Conservation (phyloP, 1,284 basidiomycete species). For the Irpex lacteus region DNA sequence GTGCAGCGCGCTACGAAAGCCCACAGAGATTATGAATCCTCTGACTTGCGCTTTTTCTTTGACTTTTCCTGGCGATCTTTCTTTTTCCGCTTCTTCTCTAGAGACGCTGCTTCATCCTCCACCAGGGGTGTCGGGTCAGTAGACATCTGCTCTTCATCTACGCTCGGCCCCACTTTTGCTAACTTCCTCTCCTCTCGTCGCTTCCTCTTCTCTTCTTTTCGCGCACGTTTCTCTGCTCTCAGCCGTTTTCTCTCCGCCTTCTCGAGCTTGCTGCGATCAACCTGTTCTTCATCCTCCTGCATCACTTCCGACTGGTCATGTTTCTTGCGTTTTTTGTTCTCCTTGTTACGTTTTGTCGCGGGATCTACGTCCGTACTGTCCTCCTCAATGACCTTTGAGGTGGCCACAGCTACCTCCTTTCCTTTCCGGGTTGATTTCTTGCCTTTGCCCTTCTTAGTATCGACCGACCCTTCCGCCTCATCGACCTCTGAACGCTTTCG, state of each 20-base stretch:
- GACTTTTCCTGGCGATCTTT: neutral
- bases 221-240: constrained; percentile 24
- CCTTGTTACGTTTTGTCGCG: constrained; percentile 14
- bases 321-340: constrained; percentile 1
- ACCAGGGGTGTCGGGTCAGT: neutral
- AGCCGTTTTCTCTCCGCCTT: constrained; percentile 24
- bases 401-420: constrained; percentile 5
- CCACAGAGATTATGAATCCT: neutral
- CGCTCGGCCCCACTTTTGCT: neutral
- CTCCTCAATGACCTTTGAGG: neutral
- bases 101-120: neutral
- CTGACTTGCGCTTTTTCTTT: neutral
- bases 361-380: constrained; percentile 3
- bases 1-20: neutral
- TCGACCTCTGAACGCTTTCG: constrained; percentile 9
- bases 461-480: constrained; percentile 14
- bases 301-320: constrained; percentile 1
- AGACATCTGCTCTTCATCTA: neutral
- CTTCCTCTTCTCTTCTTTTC: constrained; percentile 22
- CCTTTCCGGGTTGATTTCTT: constrained; percentile 17
- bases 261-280: constrained; percentile 16
- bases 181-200: neutral
- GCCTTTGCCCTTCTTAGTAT: constrained; percentile 7
- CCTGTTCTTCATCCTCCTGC: constrained; percentile 2
- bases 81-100: neutral